Percentiles rank a stretch among this genome's conserved stretches.
Evolutionary conservation across 345 rosid species (phyloP).

Genomic region (Ceriops tagal): DNA sequence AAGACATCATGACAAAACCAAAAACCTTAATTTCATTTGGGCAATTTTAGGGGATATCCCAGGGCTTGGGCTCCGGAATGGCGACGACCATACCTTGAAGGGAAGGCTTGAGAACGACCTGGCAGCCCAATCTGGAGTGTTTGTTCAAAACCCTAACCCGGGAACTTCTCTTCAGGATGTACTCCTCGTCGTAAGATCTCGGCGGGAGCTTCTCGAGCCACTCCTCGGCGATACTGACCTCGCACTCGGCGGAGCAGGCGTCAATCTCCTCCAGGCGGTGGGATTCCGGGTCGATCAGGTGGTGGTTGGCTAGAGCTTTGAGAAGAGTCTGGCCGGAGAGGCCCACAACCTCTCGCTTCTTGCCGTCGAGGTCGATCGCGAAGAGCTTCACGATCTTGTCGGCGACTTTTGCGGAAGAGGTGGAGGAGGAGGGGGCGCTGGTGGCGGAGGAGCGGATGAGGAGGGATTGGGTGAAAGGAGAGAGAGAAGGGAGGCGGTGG

Average conservation of each 20-base stretch:
- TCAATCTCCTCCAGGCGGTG: constrained; percentile 95
- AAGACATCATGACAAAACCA: constrained; percentile 12
- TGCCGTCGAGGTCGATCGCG: constrained; percentile 74
- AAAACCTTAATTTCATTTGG: constrained; percentile 2
- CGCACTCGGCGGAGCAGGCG: constrained; percentile 98
- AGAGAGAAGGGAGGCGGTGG: constrained; percentile 49
- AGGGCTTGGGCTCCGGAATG: constrained; percentile 91
- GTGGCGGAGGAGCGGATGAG: constrained; percentile 43
- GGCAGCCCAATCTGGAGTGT: constrained; percentile 89
- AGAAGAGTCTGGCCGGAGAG: constrained; percentile 91
- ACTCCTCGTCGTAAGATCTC: constrained; percentile 91
- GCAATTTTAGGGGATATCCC: constrained; percentile 80
- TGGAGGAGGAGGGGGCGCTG: constrained; percentile 27
- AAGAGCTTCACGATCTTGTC: constrained; percentile 87
- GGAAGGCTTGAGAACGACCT: constrained; percentile 67
- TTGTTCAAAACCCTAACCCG: constrained; percentile 81
- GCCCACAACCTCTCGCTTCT: constrained; percentile 68
- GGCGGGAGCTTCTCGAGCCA: constrained; percentile 87
- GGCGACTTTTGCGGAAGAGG: constrained; percentile 67
- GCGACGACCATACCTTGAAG: constrained; percentile 99
- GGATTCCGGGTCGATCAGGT: constrained; percentile 85
- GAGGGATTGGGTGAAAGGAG: constrained; percentile 41
- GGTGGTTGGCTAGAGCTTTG: constrained; percentile 61
- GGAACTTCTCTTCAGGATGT: constrained; percentile 72
- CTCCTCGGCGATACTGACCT: constrained; percentile 95